Base-by-base conservation (phyloP, 129 eudicot genomes). In the Silybum marianum region DNA sequence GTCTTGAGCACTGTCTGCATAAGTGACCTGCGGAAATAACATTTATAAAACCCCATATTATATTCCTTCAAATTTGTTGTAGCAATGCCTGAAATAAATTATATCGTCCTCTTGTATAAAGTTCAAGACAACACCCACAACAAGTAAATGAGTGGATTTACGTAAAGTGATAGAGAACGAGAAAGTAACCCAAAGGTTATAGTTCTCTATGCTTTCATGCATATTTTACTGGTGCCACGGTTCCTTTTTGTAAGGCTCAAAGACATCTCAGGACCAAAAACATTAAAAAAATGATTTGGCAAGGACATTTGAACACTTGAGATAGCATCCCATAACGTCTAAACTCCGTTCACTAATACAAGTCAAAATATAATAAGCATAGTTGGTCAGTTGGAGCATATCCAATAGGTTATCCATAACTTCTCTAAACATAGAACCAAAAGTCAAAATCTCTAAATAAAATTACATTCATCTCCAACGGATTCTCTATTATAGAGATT, bases 21-120 rank as follows among this genome's bases (percentile, higher is more conserved):
- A 71, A 48, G 83, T 82, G 63, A 76, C 90, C 99, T 95, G 98
- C 90, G 78, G 51, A 77, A 36, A 70, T 1, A 21, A 38, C 70
- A 81, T 18, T 42, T 67, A 32, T 34, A 16, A 67, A 24, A 67
- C 48, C 30, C 68, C 69, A 39, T 72, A 39, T 72, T 3, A 54
- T 10, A 75, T 18, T 26, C 54, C 12, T 62, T 62, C 69, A 21
- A 62, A 62, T 21, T 62, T 62, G 69, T 62, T 21, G 26, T 62
- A 62, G 25, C 63, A 5, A 5, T 54, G 22, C 63, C 22, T 54
- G 22, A 16, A 54, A 21, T 8, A 22, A 62, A 62, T 22, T 28
- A 22, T n/a, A 9, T 62, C 8, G 1, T 60, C 68, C 23, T 18
- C 68, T n/a, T 19, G 25, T 62, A 5, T 21, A 62, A 62, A n/a